These are phyloP conservation scores for Fusarium sp. DNA, from an alignment of 2,329 filamentous ascomycete species.

Conservation along the genomic window DNA sequence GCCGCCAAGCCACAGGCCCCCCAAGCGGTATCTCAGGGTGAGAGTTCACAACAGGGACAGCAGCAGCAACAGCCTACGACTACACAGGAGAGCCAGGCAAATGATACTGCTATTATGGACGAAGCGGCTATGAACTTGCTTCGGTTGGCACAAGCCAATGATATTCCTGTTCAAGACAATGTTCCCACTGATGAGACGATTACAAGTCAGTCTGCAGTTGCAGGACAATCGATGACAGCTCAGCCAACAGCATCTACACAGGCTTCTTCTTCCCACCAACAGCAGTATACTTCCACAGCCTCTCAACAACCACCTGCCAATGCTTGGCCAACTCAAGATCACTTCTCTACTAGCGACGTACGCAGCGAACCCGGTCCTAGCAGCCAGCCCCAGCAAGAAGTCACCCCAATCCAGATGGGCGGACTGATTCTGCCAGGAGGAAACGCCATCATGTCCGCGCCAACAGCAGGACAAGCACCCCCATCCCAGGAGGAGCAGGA, in stretches of 20 bases:
- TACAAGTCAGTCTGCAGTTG: neutral
- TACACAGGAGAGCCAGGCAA: neutral
- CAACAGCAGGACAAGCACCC: neutral
- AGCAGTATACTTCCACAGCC: neutral
- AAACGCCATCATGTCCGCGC: conserved; percentile 3
- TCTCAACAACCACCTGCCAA: neutral
- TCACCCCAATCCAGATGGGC: neutral
- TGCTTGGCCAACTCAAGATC: neutral
- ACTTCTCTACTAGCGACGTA: neutral
- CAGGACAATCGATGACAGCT: neutral
- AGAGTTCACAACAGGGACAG: neutral
- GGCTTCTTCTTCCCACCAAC: neutral
- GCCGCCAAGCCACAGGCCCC: neutral
- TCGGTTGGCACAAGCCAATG: neutral
- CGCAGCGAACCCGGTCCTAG: neutral
- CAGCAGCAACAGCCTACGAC: neutral
- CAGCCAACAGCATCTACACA: neutral
- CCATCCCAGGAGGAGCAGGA: neutral
- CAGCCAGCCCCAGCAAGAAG: neutral
- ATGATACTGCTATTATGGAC: neutral
- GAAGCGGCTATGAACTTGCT: neutral
- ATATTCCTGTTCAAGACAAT: neutral
- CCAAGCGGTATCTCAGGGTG: neutral
- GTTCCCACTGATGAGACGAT: neutral
- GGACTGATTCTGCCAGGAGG: conserved; percentile 27